Evolutionary conservation across 352 stramenopile genomes (phyloP).

Genomic region (Phytopythium vexans): DNA sequence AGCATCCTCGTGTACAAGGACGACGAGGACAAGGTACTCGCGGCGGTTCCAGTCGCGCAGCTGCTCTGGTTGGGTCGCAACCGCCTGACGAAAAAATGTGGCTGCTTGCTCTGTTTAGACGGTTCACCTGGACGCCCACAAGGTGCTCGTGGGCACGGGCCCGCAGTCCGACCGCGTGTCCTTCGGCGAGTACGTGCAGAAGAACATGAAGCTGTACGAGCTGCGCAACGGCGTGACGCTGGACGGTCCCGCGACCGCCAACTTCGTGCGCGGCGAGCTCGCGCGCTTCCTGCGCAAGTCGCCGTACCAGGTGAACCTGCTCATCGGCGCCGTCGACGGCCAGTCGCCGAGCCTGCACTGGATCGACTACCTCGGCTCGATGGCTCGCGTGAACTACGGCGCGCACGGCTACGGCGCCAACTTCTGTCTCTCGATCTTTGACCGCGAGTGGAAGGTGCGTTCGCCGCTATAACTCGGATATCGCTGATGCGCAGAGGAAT

Average conservation of each 20-base stretch:
- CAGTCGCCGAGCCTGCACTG: conserved; percentile 72
- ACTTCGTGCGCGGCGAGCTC: conserved; percentile 81
- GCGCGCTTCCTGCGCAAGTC: conserved; percentile 77
- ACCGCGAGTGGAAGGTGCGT: conserved; percentile 80
- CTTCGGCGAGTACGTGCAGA: conserved; percentile 88
- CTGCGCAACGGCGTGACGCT: conserved; percentile 85
- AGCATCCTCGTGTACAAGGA: conserved; percentile 94
- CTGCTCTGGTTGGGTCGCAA: no score
- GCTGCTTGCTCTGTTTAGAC: conserved; percentile 26
- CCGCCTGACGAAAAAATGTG: no score
- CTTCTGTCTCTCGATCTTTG: conserved; percentile 87
- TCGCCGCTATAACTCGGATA: neutral
- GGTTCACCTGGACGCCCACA: conserved; percentile 77
- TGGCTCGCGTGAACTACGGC: conserved; percentile 86
- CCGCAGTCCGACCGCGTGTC: conserved; percentile 78
- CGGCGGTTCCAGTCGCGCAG: no score
- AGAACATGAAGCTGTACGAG: conserved; percentile 92
- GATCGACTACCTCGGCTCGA: conserved; percentile 86
- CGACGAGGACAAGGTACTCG: conserved; percentile 88
- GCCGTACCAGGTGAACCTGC: conserved; percentile 84
- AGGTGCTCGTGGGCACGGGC: conserved; percentile 73
- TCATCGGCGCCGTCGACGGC: conserved; percentile 69
- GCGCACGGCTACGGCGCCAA: conserved; percentile 81
- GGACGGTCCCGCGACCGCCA: conserved; percentile 74
- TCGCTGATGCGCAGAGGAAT: neutral